Evolutionary conservation across 371 early-diverging fungal genomes (phyloP).

Genomic region (Mucor plumbeus): DNA sequence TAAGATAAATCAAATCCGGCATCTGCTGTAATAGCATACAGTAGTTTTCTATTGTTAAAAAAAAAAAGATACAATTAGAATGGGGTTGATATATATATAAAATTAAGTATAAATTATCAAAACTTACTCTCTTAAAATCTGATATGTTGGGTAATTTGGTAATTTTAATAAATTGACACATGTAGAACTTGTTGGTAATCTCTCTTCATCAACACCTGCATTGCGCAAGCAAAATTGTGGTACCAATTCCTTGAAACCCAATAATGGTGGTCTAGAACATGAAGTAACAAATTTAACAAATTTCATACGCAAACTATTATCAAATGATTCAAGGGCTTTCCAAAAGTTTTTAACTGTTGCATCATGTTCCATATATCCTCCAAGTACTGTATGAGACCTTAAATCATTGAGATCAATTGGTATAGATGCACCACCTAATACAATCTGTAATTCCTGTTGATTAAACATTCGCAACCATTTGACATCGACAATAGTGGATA

Average conservation of each 20-base stretch:
- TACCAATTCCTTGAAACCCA: conserved; percentile 87
- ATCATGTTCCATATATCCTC: conserved; percentile 75
- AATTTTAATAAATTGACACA: conserved; percentile 95
- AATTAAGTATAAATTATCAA: conserved; percentile 30
- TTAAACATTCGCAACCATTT: conserved; percentile 87
- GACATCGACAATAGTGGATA: conserved; percentile 77
- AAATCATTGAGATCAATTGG: conserved; percentile 83
- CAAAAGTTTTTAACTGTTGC: conserved; percentile 83
- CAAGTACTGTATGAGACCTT: conserved; percentile 79
- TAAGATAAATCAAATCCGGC: conserved; percentile 92
- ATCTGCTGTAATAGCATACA: conserved; percentile 86
- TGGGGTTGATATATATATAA: background rate
- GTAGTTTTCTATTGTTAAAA: conserved; percentile 66
- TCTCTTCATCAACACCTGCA: conserved; percentile 63
- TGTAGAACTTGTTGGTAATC: conserved; percentile 87
- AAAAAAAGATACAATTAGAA: conserved; percentile 1
- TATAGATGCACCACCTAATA: conserved; percentile 83
- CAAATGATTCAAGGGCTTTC: conserved; percentile 73
- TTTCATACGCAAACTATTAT: conserved; percentile 67
- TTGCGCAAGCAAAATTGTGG: conserved; percentile 79
- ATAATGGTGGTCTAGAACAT: conserved; percentile 89
- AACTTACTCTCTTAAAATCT: conserved; percentile 63
- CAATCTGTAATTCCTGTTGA: conserved; percentile 86
- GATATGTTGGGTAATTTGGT: conserved; percentile 74
- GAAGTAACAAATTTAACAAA: conserved; percentile 92